These are phyloP conservation scores for Fusarium penzigii DNA, from an alignment of 2,329 filamentous ascomycete species.

Conservation along the genomic window DNA sequence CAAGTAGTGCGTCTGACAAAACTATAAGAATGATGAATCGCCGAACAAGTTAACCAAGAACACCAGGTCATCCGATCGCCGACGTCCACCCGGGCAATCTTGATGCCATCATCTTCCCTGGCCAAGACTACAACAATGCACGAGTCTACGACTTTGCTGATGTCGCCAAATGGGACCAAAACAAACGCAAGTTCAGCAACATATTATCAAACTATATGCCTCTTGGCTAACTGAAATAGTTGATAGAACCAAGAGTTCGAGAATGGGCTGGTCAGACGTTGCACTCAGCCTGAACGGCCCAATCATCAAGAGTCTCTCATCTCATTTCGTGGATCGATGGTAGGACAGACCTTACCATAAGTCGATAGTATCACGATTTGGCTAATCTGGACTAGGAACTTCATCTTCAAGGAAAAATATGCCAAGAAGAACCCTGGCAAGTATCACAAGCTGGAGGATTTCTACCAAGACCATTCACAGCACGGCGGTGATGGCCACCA, in stretches of 20 bases:
- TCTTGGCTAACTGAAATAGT: slow-evolving; percentile 42
- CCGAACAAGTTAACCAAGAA: slow-evolving; percentile 12
- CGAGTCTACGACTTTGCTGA: slow-evolving; percentile 79
- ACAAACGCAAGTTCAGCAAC: slow-evolving; percentile 58
- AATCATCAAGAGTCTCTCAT: slow-evolving; percentile 71
- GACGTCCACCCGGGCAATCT: slow-evolving; percentile 80
- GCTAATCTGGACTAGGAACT: slow-evolving; percentile 58
- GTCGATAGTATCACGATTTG: not conserved
- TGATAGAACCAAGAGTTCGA: slow-evolving; percentile 73
- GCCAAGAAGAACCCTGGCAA: slow-evolving; percentile 49
- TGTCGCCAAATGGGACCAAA: slow-evolving; percentile 77
- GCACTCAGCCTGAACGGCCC: slow-evolving; percentile 74
- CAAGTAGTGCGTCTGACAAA: slow-evolving; percentile 56
- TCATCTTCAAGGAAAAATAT: slow-evolving; percentile 85
- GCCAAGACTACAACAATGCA: slow-evolving; percentile 93
- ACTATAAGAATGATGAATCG: not conserved
- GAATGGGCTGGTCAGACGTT: slow-evolving; percentile 94
- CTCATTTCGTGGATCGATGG: slow-evolving; percentile 85
- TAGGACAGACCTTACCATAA: slow-evolving; percentile 24
- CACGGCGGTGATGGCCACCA: slow-evolving; percentile 5
- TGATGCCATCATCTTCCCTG: slow-evolving; percentile 76
- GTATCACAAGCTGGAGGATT: slow-evolving; percentile 40
- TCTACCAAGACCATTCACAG: slow-evolving; percentile 1
- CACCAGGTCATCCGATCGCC: slow-evolving; percentile 69
- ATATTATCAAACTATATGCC: not conserved